Evolutionary conservation across 2,329 filamentous ascomycete genomes (phyloP), one percentile per base, ranked within the genome.

Genomic region (Fusarium sororula): DNA sequence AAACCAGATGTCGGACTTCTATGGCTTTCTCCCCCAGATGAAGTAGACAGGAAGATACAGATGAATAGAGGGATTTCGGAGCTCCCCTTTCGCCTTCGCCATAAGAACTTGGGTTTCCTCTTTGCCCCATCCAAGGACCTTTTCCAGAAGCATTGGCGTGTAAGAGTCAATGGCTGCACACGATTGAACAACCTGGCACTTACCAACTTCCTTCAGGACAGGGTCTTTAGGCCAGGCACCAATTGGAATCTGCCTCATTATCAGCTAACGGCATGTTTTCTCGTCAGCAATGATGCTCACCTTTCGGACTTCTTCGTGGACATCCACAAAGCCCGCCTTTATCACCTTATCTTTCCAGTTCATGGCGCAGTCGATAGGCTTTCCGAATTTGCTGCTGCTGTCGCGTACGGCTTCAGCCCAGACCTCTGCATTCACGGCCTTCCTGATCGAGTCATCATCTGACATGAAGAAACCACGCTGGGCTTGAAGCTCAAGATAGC

Each of bases 41-140:
- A 68, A 62, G 32, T 75, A 70, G 7, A 72, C 68, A 2, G 72
- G 72, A 24, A 64, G 55, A 24, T 66, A 77, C 5, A 74, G 22
- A 32, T 77, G 75, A 39, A 74, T 63, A 14, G 75, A 54, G 22
- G 73, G 58, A 30, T 77, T 72, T 26, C 66, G 70, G 17, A 77
- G 74, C 38, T 77, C 75, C 24, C 73, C 76, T 44, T 68, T 71
- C 10, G 70, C 60, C 45, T 75, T 73, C 10, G 63, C 72, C 59
- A 76, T 72, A n/a, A 75, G 54, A 6, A 76, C 63, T 22, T 76
- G 68, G 5, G 70, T 65, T 37, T 76, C 74, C 14, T 75, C 60
- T 8, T 63, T 63, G 5, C 51, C 44, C 74, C 74, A 76, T 44
- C 74, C 74, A 39, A 75, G 63, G 3, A 75, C 48, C 14, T 67